Evolutionary conservation across 306 rosid species (phyloP), one percentile per base, ranked within the genome.

Genomic region (Dryas alaskensis): DNA sequence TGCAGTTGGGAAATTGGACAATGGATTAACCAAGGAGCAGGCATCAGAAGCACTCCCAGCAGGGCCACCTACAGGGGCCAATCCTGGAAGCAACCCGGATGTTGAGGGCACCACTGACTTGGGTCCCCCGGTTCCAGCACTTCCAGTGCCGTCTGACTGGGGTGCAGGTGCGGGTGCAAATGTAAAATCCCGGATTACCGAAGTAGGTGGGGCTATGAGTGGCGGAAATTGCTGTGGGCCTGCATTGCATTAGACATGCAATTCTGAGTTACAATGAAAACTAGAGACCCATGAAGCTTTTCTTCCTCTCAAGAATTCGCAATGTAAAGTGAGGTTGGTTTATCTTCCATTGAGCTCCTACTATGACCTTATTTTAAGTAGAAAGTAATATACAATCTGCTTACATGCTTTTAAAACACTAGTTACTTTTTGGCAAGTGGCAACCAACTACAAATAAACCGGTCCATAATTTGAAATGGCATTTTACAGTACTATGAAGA

Each of bases 91-190:
- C 8, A 80, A 65, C 7, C 92, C 85, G 27, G 80, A 63, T 0
- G 85, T 79, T 40, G 94, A 58, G 49, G 98, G 97, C 69, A 89
- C 76, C 75, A 64, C 45, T 0, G 67, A 14, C 12, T 14, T 77
- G 5, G 98, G 95, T 4, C 78, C 45, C 44, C 70, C 40, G 19
- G 84, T 47, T 84, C 90, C 86, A 0, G 65, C 19, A 70, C 87
- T 86, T 81, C 92, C 84, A 0, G 70, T 10, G 65, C 88, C 87
- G 5, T 83, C 88, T 0, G 82, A 87, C 82, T 69, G 77, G 52
- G 98, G 97, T 19, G 96, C 53, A 17, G 98, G 97, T 11, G 96
- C 72, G 0, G 97, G 97, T 13, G 89, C 90, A 82, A 79, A 88
- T 2, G 73, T 45, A 0, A 90, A 42, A 47, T 89, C 93, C 58